Percentiles rank a stretch among this genome's conserved stretches.
Conservation (phyloP, 768 basidiomycete genomes). For the Crucibulum laeve region DNA sequence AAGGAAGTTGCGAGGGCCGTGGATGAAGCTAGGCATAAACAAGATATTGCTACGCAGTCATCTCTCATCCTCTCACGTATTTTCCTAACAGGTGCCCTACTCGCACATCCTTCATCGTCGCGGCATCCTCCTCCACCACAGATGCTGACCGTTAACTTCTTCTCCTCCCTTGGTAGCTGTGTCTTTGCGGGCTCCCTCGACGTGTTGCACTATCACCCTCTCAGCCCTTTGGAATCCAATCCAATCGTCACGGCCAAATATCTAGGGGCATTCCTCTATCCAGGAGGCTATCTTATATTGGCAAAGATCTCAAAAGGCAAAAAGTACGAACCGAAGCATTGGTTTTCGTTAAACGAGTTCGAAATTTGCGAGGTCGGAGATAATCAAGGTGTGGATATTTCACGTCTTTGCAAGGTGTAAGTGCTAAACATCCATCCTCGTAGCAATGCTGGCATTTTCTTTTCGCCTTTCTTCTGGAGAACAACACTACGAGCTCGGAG, state of each 20-base stretch:
- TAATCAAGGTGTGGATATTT: slow-evolving; percentile 60
- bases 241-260: slow-evolving; percentile 76
- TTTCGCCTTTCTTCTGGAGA: slow-evolving; percentile 70
- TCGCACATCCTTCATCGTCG: slow-evolving; percentile 19
- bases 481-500: slow-evolving; percentile 82
- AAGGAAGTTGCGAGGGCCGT: slow-evolving; percentile 71
- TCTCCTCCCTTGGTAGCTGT: slow-evolving; percentile 75
- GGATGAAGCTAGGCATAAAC: slow-evolving; percentile 71
- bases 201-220: slow-evolving; percentile 67
- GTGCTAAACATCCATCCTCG: slow-evolving; percentile 5
- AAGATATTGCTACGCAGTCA: slow-evolving; percentile 63
- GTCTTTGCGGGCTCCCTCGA: slow-evolving; percentile 83
- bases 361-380: slow-evolving; percentile 65
- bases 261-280: slow-evolving; percentile 85
- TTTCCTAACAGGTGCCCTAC: slow-evolving; percentile 19
- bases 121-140: slow-evolving; percentile 26
- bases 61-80: slow-evolving; percentile 69
- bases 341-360: slow-evolving; percentile 77
- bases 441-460: slow-evolving; percentile 77
- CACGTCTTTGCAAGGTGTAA: slow-evolving; percentile 1
- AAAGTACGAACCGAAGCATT: slow-evolving; percentile 83
- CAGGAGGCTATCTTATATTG: slow-evolving; percentile 79
- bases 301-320: slow-evolving; percentile 81
- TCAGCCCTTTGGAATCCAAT: slow-evolving; percentile 35
- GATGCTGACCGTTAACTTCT: slow-evolving; percentile 47